Conservation (phyloP, 1,139 yeast genomes). For the Maudiozyma humilis region DNA sequence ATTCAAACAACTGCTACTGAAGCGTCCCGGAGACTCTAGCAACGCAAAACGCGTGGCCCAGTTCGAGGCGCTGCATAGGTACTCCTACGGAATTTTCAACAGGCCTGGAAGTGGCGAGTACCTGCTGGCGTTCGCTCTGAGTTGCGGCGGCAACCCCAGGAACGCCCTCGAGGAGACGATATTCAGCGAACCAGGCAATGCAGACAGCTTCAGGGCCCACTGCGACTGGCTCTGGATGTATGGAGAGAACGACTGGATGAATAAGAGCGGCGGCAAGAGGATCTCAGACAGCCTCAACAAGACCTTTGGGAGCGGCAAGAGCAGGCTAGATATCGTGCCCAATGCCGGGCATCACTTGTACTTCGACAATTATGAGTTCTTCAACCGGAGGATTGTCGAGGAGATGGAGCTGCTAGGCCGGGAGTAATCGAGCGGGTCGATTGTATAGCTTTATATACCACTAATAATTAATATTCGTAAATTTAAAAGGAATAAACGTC, state of each 20-base stretch:
- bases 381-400: constrained; percentile 42
- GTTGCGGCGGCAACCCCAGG: constrained; percentile 72
- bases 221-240: constrained; percentile 61
- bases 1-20: constrained; percentile 35
- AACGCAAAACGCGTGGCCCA: constrained; percentile 33
- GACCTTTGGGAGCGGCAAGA: constrained; percentile 20
- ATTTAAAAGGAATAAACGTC: no score
- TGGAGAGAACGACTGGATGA: constrained; percentile 78
- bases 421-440: no score
- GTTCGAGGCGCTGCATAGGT: constrained; percentile 46
- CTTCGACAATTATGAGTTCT: constrained; percentile 45
- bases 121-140: constrained; percentile 56
- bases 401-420: no score
- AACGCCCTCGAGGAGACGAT: constrained; percentile 49
- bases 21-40: neutral
- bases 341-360: constrained; percentile 67
- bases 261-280: constrained; percentile 43
- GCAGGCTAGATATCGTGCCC: constrained; percentile 39
- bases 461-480: constrained; percentile 1
- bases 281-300: constrained; percentile 29
- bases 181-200: constrained; percentile 25
- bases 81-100: constrained; percentile 63
- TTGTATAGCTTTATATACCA: neutral
- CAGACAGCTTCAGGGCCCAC: constrained; percentile 25
- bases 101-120: constrained; percentile 72